phyloP scores from a whole-genome alignment of 306 rosid genomes.

The Lablab purpureus region DNA sequence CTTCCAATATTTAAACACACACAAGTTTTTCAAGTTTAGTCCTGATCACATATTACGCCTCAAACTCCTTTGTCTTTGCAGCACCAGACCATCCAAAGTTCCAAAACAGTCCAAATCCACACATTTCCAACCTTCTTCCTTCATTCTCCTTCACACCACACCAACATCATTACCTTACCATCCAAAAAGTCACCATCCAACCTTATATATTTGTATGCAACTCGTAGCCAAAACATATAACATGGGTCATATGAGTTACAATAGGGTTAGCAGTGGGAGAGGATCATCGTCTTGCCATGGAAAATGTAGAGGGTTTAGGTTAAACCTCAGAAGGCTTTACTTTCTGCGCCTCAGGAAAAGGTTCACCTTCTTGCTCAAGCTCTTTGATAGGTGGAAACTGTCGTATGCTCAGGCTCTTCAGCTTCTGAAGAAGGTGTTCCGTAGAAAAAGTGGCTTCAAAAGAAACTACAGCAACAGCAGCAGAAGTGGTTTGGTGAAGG shows the following conservation, averaged over 20 bases:
- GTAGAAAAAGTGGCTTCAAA: constrained; percentile 45
- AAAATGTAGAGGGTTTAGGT: constrained; percentile 64
- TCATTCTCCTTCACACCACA: constrained; percentile 43
- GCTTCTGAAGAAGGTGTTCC: constrained; percentile 47
- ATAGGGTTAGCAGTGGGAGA: constrained; percentile 53
- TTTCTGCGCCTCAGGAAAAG: constrained; percentile 52
- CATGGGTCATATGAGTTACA: constrained; percentile 55
- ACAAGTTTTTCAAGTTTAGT: constrained; percentile 33
- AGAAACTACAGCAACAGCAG: constrained; percentile 50
- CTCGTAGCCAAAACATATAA: not conserved
- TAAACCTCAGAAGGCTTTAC: constrained; percentile 59
- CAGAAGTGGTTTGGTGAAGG: constrained; percentile 42
- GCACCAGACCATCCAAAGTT: constrained; percentile 51
- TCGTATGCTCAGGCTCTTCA: constrained; percentile 56
- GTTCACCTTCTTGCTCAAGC: constrained; percentile 53
- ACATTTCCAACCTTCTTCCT: constrained; percentile 56
- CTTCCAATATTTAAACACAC: constrained; percentile 35
- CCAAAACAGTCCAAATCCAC: constrained; percentile 47
- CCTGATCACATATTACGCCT: constrained; percentile 42
- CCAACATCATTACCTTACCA: constrained; percentile 51
- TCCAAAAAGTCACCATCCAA: constrained; percentile 59
- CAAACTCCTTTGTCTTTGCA: constrained; percentile 42
- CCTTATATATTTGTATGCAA: constrained; percentile 50
- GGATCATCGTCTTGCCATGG: constrained; percentile 47
- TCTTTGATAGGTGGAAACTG: constrained; percentile 51